Evolutionary conservation across 257 asterid species (phyloP), one percentile per base, ranked within the genome.

Genomic region (Echites panduratus): DNA sequence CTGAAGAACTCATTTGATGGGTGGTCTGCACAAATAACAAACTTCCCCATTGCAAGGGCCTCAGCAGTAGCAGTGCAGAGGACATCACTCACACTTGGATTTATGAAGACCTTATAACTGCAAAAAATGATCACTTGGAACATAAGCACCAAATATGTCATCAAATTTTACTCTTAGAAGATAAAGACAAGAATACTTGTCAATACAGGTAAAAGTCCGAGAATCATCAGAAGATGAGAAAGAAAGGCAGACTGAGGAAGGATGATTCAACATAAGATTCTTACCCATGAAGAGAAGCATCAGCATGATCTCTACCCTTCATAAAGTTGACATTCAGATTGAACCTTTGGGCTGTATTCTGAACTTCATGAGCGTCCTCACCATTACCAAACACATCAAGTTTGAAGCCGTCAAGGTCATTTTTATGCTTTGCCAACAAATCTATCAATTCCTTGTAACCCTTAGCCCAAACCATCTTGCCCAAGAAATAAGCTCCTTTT

Each of bases 391-490:
- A 95, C 48, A 92, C 96, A 75, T 95, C 99, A 83, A 95, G 82
- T 83, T 90, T 88, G 88, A 95, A 95, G 71, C 94, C 98, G 40
- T 89, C 88, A 22, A 95, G 93, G 68, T 90, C 91, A 17, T 77
- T 89, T 71, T 87, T 87, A 73, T 88, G 96, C 85, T 84, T 90
- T 70, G 93, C 82, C 73, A 95, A 75, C 82, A 95, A 85, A 80
- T 95, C 96, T 76, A 92, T 90, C 87, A 95, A 77, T 87, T 95
- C 99, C 80, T 83, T 86, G 62, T 95, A 92, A 70, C 99, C 99
- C 85, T 95, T 95, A 27, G 99, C 99, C 99, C 99, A 95, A 59
- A 95, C 99, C 98, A 95, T 89, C 92, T 95, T 95, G 79, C 98
- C 98, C 44, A 92, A 70, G 86, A 95, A 95, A 85, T 95, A 95